Percentiles rank a stretch among this genome's conserved stretches.
Conservation (phyloP, 2,329 filamentous ascomycete species). For the Pyrenophora tritici-repentis region DNA sequence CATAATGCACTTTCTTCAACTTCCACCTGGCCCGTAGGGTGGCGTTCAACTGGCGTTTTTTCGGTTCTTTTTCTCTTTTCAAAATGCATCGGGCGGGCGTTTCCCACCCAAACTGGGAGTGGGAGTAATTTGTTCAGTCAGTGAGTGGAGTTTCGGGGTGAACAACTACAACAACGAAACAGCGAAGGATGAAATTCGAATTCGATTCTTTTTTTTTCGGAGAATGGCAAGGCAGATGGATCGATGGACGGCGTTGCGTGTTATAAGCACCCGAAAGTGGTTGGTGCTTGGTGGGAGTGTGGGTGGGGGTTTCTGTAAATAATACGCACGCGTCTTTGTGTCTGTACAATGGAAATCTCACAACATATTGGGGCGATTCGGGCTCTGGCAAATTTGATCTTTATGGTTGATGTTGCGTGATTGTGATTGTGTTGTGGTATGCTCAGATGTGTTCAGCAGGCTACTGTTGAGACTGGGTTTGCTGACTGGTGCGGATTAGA, state of each 20-base stretch:
- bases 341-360: constrained; percentile 28
- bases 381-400: not conserved
- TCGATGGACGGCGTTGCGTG: not conserved
- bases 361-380: constrained; percentile 25
- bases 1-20: constrained; percentile 5
- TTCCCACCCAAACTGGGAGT: not conserved
- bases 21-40: not conserved
- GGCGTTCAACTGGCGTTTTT: not conserved
- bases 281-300: not conserved
- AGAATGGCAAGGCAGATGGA: too few species aligned
- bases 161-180: too few species aligned
- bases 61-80: not conserved
- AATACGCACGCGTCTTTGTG: constrained; percentile 12
- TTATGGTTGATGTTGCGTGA: not conserved
- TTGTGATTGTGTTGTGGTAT: too few species aligned
- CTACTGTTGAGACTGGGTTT: too few species aligned
- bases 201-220: too few species aligned
- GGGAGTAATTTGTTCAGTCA: constrained; percentile 1
- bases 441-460: too few species aligned
- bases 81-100: constrained; percentile 18
- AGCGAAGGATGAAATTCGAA: too few species aligned
- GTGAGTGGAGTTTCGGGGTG: constrained; percentile 4
- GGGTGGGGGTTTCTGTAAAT: constrained; percentile 21
- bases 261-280: not conserved
- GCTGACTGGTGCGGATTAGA: too few species aligned